A percentile compares a stretch with the other conserved stretches of the same genome.
Conservation (phyloP, 1,139 yeast species). For the Geotrichum fermentans region DNA sequence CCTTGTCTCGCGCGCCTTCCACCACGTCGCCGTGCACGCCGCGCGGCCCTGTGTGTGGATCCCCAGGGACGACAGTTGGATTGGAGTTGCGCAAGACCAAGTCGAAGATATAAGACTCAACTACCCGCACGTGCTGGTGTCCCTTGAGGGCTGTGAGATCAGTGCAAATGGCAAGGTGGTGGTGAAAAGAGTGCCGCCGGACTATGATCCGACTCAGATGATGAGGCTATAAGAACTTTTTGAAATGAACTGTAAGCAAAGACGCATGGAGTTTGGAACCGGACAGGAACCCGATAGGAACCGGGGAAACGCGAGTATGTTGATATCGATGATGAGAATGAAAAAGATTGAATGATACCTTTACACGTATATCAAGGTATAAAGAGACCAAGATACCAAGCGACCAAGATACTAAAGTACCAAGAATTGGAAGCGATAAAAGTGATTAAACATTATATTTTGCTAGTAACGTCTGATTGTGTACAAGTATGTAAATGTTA, state of each 20-base stretch:
- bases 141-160: conserved; percentile 26
- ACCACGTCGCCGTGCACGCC: conserved; percentile 32
- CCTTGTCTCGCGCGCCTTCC: conserved; percentile 29
- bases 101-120: conserved; percentile 27
- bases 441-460: no score
- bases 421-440: no score
- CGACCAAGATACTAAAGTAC: no score
- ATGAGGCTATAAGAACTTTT: conserved; percentile 13
- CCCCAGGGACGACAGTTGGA: conserved; percentile 33
- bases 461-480: no score
- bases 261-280: neutral
- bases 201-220: conserved; percentile 18
- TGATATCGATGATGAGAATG: no score
- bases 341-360: no score
- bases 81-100: conserved; percentile 35
- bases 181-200: conserved; percentile 27
- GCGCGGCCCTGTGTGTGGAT: conserved; percentile 37
- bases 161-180: conserved; percentile 21
- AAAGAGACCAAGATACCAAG: no score
- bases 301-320: no score
- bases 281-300: no score
- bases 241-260: neutral
- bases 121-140: conserved; percentile 29
- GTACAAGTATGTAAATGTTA: no score
- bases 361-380: no score